Conservation (phyloP, 2,329 filamentous ascomycete species). For the Fusarium humuli region DNA sequence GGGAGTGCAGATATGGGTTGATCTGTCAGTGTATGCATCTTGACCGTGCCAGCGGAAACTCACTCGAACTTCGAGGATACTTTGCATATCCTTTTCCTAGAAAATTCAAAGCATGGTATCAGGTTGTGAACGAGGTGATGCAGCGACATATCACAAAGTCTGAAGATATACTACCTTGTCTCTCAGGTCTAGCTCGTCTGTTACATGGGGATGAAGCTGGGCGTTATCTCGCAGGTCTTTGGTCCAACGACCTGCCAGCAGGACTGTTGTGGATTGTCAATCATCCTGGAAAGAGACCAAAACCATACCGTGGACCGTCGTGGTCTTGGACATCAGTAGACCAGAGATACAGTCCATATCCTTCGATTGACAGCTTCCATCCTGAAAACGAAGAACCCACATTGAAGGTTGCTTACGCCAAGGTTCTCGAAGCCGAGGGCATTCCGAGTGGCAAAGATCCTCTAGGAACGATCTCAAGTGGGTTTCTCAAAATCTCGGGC, state of each 20-base stretch:
- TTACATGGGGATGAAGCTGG: not conserved
- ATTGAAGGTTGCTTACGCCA: not conserved
- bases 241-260: not conserved
- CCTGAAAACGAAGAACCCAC: not conserved
- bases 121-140: not conserved
- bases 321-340: not conserved
- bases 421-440: not conserved
- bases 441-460: not conserved
- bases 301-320: not conserved
- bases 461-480: not conserved
- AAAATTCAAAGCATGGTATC: not conserved
- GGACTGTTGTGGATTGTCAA: not conserved
- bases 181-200: fast-evolving
- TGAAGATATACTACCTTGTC: not conserved
- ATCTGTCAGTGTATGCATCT: not conserved
- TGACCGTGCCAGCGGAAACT: not conserved
- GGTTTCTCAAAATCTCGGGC: not conserved
- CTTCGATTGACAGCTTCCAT: not conserved
- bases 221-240: not conserved
- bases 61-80: not conserved
- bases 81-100: not conserved
- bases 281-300: not conserved
- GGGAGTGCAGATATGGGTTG: not conserved
- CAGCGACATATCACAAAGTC: not conserved
- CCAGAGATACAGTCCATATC: not conserved